Conservation (phyloP, 257 asterid species). For the Henckelia pumila region DNA sequence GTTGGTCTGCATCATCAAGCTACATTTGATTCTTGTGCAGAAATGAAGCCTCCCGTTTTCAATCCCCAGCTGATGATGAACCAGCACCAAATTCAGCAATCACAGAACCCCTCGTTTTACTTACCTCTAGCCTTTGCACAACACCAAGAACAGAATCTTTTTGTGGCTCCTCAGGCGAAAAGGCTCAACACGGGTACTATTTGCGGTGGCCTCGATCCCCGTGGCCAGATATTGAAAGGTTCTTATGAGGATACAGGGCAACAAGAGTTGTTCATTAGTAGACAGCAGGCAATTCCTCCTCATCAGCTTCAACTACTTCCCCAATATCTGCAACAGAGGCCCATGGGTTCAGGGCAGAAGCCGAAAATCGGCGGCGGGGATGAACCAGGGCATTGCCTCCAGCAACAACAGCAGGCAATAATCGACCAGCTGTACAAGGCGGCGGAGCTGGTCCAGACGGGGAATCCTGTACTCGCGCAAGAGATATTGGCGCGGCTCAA, state of each 20-base stretch:
- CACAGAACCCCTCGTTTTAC: slow-evolving; percentile 56
- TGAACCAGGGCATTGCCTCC: slow-evolving; percentile 48
- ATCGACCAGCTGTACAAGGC: slow-evolving; percentile 82
- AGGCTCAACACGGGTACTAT: slow-evolving; percentile 50
- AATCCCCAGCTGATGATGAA: slow-evolving; percentile 52
- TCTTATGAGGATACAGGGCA: slow-evolving; percentile 52
- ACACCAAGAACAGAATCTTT: slow-evolving; percentile 55
- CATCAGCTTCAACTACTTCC: slow-evolving; percentile 64
- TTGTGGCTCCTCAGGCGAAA: slow-evolving; percentile 60
- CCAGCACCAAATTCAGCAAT: slow-evolving; percentile 64
- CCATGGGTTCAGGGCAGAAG: slow-evolving; percentile 40
- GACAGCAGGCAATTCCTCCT: slow-evolving; percentile 43
- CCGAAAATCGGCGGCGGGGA: slow-evolving; percentile 48
- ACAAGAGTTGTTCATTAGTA: slow-evolving; percentile 38
- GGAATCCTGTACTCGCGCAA: slow-evolving; percentile 90
- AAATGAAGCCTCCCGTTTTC: slow-evolving; percentile 57
- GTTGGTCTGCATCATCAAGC: slow-evolving; percentile 36
- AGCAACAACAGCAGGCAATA: slow-evolving; percentile 58
- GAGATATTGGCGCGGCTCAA: slow-evolving; percentile 99
- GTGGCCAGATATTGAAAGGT: slow-evolving; percentile 41
- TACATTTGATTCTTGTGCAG: slow-evolving; percentile 43
- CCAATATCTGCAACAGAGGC: slow-evolving; percentile 49
- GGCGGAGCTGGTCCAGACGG: slow-evolving; percentile 80
- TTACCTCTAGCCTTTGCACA: slow-evolving; percentile 51
- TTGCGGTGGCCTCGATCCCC: slow-evolving; percentile 37